These are phyloP conservation scores for Phytophthora palmivora DNA, from an alignment of 352 stramenopile species.

Conservation along the genomic window DNA sequence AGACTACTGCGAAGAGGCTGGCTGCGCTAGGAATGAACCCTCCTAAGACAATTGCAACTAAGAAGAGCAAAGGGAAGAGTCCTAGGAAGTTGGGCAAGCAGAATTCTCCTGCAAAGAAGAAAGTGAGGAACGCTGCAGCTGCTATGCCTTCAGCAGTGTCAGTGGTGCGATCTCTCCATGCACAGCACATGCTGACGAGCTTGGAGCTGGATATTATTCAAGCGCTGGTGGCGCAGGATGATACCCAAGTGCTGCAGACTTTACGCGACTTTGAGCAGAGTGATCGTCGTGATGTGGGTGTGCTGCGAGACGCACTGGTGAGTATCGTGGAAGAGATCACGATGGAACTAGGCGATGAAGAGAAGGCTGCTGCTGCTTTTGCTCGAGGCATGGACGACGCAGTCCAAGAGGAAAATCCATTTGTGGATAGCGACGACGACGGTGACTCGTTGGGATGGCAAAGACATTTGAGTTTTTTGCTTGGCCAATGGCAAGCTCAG, in stretches of 20 bases:
- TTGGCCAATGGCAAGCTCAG: conserved; percentile 54
- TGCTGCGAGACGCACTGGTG: conserved; percentile 60
- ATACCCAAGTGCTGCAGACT: conserved; percentile 54
- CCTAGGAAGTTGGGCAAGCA: conserved; percentile 12
- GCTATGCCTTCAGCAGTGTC: conserved; percentile 29
- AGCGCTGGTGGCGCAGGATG: conserved; percentile 65
- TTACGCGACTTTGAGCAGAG: conserved; percentile 53
- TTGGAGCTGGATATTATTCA: conserved; percentile 66
- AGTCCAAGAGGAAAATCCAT: conserved; percentile 23
- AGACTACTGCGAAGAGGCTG: conserved; percentile 61
- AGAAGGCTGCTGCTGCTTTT: conserved; percentile 51
- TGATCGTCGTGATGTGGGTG: conserved; percentile 30
- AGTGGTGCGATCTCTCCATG: conserved; percentile 54
- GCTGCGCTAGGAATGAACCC: conserved; percentile 39
- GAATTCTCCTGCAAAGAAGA: conserved; percentile 10
- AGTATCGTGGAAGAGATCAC: conserved; percentile 71
- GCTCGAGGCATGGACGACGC: conserved; percentile 40
- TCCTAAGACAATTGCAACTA: conserved; percentile 14
- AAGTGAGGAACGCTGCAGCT: conserved; percentile 10
- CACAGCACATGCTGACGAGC: conserved; percentile 69
- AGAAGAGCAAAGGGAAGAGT: conserved; percentile 29
- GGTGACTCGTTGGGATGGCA: conserved; percentile 50
- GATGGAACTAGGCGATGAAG: conserved; percentile 66
- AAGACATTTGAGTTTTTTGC: conserved; percentile 49
- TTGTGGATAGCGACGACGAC: conserved; percentile 37